phyloP scores from a whole-genome alignment of 106 monocot species.

The Iris macrosiphon region DNA sequence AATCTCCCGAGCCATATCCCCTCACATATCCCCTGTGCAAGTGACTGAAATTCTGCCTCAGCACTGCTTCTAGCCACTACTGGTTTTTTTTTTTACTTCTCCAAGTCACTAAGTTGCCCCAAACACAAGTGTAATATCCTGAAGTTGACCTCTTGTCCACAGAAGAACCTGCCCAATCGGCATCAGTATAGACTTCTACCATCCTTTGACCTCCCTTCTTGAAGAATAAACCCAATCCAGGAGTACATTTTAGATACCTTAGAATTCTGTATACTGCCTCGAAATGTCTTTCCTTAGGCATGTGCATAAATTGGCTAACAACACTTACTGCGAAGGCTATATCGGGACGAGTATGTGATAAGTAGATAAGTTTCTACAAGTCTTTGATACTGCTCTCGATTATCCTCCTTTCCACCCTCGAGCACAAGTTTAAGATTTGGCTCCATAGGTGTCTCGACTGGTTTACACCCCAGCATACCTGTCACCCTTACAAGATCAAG shows the following conservation, averaged over 20 bases:
- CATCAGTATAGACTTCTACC: slow-evolving; percentile 5
- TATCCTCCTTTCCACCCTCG: background rate
- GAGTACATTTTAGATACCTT: background rate
- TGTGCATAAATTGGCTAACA: slow-evolving; percentile 4
- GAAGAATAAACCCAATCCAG: no score
- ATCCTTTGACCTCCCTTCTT: background rate
- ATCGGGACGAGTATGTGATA: background rate
- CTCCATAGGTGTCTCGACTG: background rate
- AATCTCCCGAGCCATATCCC: background rate
- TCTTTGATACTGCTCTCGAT: background rate
- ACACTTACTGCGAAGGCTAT: slow-evolving; percentile 4
- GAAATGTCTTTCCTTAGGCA: background rate
- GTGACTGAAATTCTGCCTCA: background rate
- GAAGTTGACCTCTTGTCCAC: background rate
- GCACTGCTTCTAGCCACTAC: background rate
- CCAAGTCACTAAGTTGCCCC: background rate
- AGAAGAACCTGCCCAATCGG: background rate
- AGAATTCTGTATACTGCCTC: background rate
- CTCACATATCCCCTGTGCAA: background rate
- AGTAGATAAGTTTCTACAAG: slow-evolving; percentile 2
- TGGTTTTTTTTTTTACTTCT: background rate
- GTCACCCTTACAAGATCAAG: background rate
- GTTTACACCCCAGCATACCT: background rate
- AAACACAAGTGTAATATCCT: background rate
- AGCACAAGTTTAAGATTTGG: background rate